These are phyloP conservation scores for Setaria viridis DNA, from an alignment of 202 grass and related monocot species.

Conservation along the genomic window DNA sequence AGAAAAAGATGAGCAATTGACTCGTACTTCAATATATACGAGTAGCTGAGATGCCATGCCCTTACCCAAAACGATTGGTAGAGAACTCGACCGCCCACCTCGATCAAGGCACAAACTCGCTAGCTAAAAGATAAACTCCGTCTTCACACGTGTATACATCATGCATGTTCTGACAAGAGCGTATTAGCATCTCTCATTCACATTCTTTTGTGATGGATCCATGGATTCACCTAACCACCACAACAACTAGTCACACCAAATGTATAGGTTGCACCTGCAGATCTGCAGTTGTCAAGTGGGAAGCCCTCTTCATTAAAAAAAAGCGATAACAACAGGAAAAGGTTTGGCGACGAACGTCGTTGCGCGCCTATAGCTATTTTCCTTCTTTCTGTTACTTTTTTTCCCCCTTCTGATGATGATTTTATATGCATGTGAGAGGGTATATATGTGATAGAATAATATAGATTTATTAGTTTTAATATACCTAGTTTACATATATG, in stretches of 20 bases:
- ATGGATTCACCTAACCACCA: slow-evolving; percentile 26
- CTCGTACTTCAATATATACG: no score
- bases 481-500: neutral
- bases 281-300: slow-evolving; percentile 3
- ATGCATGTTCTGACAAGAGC: neutral
- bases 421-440: neutral
- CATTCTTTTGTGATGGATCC: neutral
- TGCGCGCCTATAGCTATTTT: neutral
- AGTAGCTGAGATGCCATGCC: no score
- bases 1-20: no score
- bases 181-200: neutral
- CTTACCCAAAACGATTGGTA: no score
- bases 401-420: neutral
- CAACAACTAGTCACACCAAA: slow-evolving; percentile 31
- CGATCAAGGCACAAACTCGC: no score
- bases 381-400: neutral
- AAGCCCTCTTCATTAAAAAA: neutral
- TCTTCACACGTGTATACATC: no score
- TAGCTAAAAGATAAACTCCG: no score
- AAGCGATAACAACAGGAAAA: slow-evolving; percentile 21
- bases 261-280: neutral
- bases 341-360: neutral
- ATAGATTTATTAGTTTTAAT: neutral
- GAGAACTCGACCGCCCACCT: no score
- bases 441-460: neutral